Conservation (phyloP, 257 asterid species). For the Gentiana straminea region DNA sequence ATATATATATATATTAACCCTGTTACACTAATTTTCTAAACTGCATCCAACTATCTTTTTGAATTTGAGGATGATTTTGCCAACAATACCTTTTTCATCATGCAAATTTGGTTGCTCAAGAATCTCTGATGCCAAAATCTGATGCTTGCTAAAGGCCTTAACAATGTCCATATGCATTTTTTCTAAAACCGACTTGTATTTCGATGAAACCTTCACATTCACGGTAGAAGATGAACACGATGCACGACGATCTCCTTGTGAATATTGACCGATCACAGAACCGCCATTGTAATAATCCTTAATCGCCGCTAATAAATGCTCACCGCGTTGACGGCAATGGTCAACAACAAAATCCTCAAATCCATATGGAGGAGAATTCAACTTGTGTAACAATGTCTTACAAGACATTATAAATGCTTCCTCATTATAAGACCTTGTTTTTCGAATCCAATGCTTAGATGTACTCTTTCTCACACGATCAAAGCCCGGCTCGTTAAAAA, state of each 20-base stretch:
- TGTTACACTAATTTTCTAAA: no score
- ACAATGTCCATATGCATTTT: no score
- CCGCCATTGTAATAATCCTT: conserved; percentile 20
- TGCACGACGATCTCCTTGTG: background rate
- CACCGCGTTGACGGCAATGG: conserved; percentile 23
- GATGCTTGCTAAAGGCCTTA: no score
- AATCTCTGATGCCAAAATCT: no score
- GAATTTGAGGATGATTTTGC: no score
- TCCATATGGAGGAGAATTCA: conserved; percentile 27
- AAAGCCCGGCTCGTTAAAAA: conserved; percentile 43
- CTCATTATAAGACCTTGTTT: conserved; percentile 26
- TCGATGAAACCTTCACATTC: no score
- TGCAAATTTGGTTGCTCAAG: no score
- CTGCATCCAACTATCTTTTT: no score
- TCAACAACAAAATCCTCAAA: conserved; percentile 31
- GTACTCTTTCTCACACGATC: background rate
- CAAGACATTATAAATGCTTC: conserved; percentile 29
- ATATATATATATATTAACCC: no score
- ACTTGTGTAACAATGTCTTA: conserved; percentile 26
- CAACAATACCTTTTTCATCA: no score
- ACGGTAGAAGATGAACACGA: background rate
- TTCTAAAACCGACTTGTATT: no score
- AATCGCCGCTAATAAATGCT: conserved; percentile 20
- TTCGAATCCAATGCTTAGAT: conserved; percentile 1
- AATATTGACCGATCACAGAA: conserved; percentile 15